A percentile compares a stretch with the other conserved stretches of the same genome.
phyloP scores from a whole-genome alignment of 352 stramenopile species.

The Phytophthora sp. region DNA sequence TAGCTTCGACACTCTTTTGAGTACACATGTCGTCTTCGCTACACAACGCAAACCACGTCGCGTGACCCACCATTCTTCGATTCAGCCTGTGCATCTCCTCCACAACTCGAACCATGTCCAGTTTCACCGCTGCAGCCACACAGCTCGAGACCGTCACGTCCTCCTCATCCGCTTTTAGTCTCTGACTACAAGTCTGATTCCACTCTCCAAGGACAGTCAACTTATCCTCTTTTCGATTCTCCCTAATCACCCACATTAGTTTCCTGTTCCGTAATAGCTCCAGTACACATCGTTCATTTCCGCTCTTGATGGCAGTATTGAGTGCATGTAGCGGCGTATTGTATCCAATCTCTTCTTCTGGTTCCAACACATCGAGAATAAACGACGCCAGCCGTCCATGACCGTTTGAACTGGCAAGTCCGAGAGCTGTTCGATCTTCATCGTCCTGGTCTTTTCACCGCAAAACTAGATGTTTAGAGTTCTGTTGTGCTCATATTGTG shows the following conservation, averaged over 20 bases:
- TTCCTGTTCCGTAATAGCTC: constrained; percentile 27
- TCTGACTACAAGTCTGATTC: constrained; percentile 12
- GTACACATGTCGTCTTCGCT: not conserved
- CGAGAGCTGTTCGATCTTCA: constrained; percentile 22
- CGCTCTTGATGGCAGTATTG: constrained; percentile 11
- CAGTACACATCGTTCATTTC: constrained; percentile 19
- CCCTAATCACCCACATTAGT: constrained; percentile 4
- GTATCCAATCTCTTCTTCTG: not conserved
- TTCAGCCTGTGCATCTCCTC: constrained; percentile 22
- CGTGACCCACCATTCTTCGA: constrained; percentile 20
- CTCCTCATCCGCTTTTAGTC: not conserved
- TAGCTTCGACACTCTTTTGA: not conserved
- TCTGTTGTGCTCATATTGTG: constrained; percentile 18
- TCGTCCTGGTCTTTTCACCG: constrained; percentile 33
- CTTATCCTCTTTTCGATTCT: constrained; percentile 10
- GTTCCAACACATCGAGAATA: constrained; percentile 19
- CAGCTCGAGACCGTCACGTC: constrained; percentile 22
- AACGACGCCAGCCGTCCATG: constrained; percentile 26
- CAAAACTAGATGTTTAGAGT: constrained; percentile 7
- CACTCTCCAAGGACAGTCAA: constrained; percentile 17
- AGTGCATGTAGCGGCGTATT: constrained; percentile 18
- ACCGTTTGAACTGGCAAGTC: constrained; percentile 23
- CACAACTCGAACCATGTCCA: constrained; percentile 15
- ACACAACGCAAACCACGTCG: constrained; percentile 26
- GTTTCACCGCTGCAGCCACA: constrained; percentile 7